A percentile compares a stretch with the other conserved stretches of the same genome.
Conservation (phyloP, 768 basidiomycete genomes). For the Termitomyces sp. region DNA sequence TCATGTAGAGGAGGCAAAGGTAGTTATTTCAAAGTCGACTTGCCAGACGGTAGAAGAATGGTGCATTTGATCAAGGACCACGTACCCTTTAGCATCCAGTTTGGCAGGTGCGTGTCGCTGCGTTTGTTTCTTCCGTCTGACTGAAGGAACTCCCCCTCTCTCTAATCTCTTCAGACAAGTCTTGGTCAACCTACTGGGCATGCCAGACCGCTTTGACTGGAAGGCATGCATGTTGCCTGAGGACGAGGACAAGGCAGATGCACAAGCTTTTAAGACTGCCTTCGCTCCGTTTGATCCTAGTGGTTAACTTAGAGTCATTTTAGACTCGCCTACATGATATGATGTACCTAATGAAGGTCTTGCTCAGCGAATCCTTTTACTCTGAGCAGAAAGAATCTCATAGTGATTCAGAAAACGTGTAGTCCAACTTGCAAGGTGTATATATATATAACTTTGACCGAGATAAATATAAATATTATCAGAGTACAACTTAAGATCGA, state of each 20-base stretch:
- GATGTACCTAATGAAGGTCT: not conserved
- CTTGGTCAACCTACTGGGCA: slow-evolving; percentile 68
- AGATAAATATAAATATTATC: not conserved
- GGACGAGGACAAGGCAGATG: slow-evolving; percentile 83
- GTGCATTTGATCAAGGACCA: slow-evolving; percentile 81
- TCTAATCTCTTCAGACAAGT: slow-evolving; percentile 54
- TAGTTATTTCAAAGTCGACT: slow-evolving; percentile 87
- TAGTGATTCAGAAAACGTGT: not conserved
- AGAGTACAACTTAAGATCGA: not conserved
- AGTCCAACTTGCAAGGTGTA: not conserved
- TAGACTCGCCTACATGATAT: not conserved
- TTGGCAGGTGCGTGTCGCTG: slow-evolving; percentile 71
- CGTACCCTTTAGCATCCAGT: slow-evolving; percentile 83
- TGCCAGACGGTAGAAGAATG: slow-evolving; percentile 81
- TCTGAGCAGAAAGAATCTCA: not conserved
- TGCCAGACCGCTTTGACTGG: slow-evolving; percentile 86
- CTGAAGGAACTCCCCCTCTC: not conserved
- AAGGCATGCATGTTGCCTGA: slow-evolving; percentile 80
- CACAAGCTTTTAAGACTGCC: slow-evolving; percentile 75
- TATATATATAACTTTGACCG: not conserved
- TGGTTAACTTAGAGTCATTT: slow-evolving; percentile 2
- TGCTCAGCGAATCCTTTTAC: not conserved
- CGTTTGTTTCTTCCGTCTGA: not conserved
- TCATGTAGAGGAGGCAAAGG: slow-evolving; percentile 48
- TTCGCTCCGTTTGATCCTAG: slow-evolving; percentile 72